Conservation (phyloP, 345 rosid species). For the Salix purpurea region DNA sequence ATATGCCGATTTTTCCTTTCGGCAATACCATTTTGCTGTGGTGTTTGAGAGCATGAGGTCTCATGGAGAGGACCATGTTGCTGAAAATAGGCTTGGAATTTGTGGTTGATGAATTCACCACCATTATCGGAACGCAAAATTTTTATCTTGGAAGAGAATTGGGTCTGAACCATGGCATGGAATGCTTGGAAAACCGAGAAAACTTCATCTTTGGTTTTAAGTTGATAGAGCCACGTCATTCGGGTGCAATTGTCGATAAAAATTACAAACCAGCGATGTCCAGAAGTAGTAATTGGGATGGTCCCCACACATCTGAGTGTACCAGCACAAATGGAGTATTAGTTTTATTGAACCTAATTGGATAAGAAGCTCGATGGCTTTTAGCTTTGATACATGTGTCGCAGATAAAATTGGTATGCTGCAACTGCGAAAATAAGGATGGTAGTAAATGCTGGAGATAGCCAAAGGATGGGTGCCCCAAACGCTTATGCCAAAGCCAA, state of each 20-base stretch:
- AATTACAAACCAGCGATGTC: background rate
- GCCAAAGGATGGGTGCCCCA: background rate
- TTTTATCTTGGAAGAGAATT: background rate
- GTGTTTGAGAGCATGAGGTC: background rate
- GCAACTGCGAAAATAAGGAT: background rate
- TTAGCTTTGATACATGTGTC: background rate
- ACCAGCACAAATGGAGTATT: background rate
- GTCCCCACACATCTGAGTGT: background rate
- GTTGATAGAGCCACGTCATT: slow-evolving; percentile 1
- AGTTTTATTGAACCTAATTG: background rate
- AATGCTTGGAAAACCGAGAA: background rate
- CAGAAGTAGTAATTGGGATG: background rate
- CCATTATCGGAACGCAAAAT: background rate
- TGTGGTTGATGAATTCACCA: background rate
- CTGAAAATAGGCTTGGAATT: background rate
- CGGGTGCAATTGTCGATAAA: background rate
- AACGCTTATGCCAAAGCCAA: background rate
- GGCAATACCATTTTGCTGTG: background rate
- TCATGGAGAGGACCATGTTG: background rate
- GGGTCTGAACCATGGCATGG: background rate
- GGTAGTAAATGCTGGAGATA: background rate
- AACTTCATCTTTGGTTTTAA: slow-evolving; percentile 7
- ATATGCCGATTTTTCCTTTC: background rate
- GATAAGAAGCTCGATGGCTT: background rate
- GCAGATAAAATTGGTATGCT: background rate